Percentiles rank a stretch among this genome's conserved stretches.
Evolutionary conservation across 768 basidiomycete genomes (phyloP).

Genomic region (Symmetrospora coprosmae): DNA sequence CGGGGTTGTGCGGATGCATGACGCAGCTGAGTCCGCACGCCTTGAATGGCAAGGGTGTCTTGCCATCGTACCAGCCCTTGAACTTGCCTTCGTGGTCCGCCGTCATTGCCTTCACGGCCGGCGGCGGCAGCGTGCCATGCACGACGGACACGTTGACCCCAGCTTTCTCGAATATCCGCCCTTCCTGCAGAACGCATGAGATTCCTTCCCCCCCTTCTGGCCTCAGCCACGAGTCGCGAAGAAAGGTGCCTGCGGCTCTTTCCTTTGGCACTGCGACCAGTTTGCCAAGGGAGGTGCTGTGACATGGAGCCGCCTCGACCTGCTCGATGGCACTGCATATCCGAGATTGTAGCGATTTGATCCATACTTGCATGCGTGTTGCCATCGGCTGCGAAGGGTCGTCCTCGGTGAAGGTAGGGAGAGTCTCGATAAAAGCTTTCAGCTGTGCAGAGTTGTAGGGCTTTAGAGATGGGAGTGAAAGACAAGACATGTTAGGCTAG

Average conservation of each 20-base stretch:
- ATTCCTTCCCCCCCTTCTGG: constrained; percentile 53
- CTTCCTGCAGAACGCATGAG: constrained; percentile 58
- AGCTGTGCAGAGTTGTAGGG: too few relatives aligned
- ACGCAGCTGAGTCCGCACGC: constrained; percentile 85
- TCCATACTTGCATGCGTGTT: constrained; percentile 58
- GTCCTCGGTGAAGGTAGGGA: too few relatives aligned
- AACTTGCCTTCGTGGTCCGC: constrained; percentile 52
- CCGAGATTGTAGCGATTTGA: constrained; percentile 58
- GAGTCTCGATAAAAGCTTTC: too few relatives aligned
- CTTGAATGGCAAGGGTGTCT: constrained; percentile 69
- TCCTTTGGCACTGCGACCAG: too few relatives aligned
- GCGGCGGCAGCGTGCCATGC: constrained; percentile 69
- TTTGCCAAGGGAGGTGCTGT: not conserved
- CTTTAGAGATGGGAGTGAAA: too few relatives aligned
- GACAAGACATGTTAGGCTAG: too few relatives aligned
- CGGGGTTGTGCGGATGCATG: constrained; percentile 83
- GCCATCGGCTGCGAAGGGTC: constrained; percentile 48
- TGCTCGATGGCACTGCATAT: constrained; percentile 65
- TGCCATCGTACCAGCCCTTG: constrained; percentile 36
- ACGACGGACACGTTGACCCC: constrained; percentile 91
- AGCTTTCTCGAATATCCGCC: constrained; percentile 73
- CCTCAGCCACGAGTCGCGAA: constrained; percentile 38
- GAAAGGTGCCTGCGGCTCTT: constrained; percentile 15
- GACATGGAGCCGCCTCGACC: constrained; percentile 53
- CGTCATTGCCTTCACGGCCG: constrained; percentile 86